Conservation (phyloP, 2,329 filamentous ascomycete species). For the Pyricularia pennisetigena region DNA sequence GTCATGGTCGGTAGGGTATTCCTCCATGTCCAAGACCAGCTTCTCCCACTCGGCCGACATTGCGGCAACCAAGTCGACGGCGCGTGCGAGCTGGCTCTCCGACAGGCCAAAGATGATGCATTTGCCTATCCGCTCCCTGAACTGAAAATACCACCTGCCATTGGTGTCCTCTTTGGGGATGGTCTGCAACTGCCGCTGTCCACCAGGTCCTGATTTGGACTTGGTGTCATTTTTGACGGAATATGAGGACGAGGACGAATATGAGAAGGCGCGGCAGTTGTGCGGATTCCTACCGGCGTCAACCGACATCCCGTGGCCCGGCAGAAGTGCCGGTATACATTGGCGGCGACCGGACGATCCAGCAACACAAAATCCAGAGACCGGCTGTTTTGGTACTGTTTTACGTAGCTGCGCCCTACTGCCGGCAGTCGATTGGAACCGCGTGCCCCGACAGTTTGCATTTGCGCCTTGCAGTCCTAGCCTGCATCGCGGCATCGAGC, state of each 20-base stretch:
- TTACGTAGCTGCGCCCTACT: background rate
- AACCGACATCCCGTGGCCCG: background rate
- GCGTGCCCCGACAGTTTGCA: background rate
- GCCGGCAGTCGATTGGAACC: background rate
- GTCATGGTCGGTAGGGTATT: conserved; percentile 56
- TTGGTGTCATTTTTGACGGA: background rate
- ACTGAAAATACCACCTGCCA: conserved; percentile 55
- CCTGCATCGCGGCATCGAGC: background rate
- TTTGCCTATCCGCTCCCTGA: conserved; percentile 58
- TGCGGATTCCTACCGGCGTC: too few species aligned
- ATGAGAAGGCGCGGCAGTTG: background rate
- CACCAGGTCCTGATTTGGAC: background rate
- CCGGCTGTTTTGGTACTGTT: background rate
- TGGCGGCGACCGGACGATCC: background rate
- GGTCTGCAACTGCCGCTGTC: background rate
- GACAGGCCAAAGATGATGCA: conserved; percentile 66
- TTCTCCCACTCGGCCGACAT: conserved; percentile 60
- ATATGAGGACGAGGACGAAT: background rate
- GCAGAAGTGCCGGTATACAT: background rate
- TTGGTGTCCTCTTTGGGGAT: background rate
- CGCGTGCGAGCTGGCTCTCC: conserved; percentile 44
- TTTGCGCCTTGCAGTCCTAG: background rate
- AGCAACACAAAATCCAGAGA: background rate
- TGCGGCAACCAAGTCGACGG: conserved; percentile 47
- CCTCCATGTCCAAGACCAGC: conserved; percentile 63